A percentile compares a stretch with the other conserved stretches of the same genome.
phyloP scores from a whole-genome alignment of 371 early-diverging fungal species.

The Saksenaea vasiformis region DNA sequence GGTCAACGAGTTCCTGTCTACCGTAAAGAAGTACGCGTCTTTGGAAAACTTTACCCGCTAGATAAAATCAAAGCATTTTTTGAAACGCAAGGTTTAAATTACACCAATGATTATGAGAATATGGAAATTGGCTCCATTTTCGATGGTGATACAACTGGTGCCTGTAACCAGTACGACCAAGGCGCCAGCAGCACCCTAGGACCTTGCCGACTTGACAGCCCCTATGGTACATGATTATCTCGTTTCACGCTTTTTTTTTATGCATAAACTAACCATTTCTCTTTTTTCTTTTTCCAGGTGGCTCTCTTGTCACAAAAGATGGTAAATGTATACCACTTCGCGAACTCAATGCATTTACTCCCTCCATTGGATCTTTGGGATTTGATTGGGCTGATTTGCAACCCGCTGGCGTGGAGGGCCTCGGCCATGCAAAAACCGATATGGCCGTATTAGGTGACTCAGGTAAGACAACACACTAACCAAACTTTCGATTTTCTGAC shows the following conservation, averaged over 20 bases:
- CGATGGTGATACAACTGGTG: conserved; percentile 37
- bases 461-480: conserved; percentile 31
- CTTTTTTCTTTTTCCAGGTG: conserved; percentile 12
- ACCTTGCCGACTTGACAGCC: conserved; percentile 37
- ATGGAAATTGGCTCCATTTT: conserved; percentile 54
- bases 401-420: conserved; percentile 9
- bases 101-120: conserved; percentile 53
- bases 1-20: conserved; percentile 38
- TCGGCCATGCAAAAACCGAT: conserved; percentile 23
- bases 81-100: conserved; percentile 32
- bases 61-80: conserved; percentile 41
- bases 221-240: conserved; percentile 41
- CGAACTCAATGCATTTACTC: conserved; percentile 25
- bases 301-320: conserved; percentile 22
- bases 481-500: background rate
- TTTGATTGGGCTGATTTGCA: conserved; percentile 48
- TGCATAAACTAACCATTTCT: background rate
- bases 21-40: conserved; percentile 46
- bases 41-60: conserved; percentile 48
- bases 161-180: conserved; percentile 35
- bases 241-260: conserved; percentile 12
- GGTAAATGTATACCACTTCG: conserved; percentile 37
- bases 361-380: conserved; percentile 23
- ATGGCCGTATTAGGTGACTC: conserved; percentile 52
- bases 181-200: conserved; percentile 13